Conservation (phyloP, 345 rosid species). For the Cardamine resedifolia region DNA sequence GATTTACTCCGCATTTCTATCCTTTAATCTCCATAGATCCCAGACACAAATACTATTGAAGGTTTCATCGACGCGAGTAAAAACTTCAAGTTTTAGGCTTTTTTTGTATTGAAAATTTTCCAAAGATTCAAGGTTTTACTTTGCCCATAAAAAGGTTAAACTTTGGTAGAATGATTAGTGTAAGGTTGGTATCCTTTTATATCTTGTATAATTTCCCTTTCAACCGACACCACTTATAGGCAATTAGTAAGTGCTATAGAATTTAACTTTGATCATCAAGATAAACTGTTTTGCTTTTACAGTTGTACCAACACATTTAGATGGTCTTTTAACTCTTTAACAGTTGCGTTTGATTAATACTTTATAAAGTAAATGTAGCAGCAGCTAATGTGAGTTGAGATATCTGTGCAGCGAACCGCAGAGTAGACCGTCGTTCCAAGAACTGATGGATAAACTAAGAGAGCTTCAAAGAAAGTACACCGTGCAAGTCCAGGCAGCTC, state of each 20-base stretch:
- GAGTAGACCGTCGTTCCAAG: conserved; percentile 78
- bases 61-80: not conserved
- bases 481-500: conserved; percentile 69
- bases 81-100: not conserved
- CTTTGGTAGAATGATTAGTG: not conserved
- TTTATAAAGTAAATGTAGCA: not conserved
- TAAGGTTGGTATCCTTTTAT: not conserved
- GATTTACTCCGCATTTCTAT: not conserved
- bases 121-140: not conserved
- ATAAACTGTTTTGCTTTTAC: not conserved
- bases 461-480: conserved; percentile 72
- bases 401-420: conserved; percentile 64
- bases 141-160: not conserved
- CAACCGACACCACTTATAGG: not conserved
- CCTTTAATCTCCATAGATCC: not conserved
- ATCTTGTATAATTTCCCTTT: not conserved
- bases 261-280: not conserved
- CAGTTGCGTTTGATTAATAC: not conserved
- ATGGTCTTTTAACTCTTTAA: conserved; percentile 1
- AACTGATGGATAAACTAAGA: conserved; percentile 71
- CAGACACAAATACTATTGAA: not conserved
- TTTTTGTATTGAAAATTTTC: not conserved
- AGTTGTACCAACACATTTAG: not conserved
- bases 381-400: conserved; percentile 24
- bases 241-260: not conserved